Evolutionary conservation across 2,329 filamentous ascomycete genomes (phyloP).

Genomic region (Diaporthe velutina): DNA sequence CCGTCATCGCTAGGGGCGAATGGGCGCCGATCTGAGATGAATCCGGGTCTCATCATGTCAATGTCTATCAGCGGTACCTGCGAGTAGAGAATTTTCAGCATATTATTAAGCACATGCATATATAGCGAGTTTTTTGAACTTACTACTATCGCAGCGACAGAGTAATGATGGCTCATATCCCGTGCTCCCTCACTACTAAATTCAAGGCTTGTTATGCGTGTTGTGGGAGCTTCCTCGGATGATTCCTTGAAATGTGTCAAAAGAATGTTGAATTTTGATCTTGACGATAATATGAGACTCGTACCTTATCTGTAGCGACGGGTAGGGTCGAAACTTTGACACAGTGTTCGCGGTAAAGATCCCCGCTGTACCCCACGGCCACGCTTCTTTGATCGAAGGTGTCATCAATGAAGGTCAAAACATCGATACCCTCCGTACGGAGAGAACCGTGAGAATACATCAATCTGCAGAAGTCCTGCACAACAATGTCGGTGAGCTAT

Average conservation of each 20-base stretch:
- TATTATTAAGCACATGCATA: neutral
- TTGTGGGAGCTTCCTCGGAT: too few relatives aligned
- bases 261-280: neutral
- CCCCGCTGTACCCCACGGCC: neutral
- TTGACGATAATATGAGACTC: neutral
- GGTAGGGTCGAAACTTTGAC: neutral
- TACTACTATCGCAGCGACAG: neutral
- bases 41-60: constrained; percentile 8
- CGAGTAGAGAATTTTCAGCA: neutral
- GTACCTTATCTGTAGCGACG: neutral
- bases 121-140: neutral
- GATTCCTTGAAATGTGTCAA: neutral
- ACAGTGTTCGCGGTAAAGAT: neutral
- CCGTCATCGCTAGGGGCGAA: too few relatives aligned
- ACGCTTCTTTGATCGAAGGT: neutral
- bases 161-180: neutral
- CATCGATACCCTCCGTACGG: neutral
- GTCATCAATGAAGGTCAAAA: neutral
- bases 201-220: neutral
- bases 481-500: neutral
- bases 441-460: neutral
- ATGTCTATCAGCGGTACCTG: neutral
- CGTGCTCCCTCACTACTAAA: neutral
- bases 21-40: neutral
- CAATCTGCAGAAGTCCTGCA: constrained; percentile 3